Evolutionary conservation across 2,329 filamentous ascomycete genomes (phyloP), one percentile per base, ranked within the genome.

Genomic region (Diaporthe australafricana): DNA sequence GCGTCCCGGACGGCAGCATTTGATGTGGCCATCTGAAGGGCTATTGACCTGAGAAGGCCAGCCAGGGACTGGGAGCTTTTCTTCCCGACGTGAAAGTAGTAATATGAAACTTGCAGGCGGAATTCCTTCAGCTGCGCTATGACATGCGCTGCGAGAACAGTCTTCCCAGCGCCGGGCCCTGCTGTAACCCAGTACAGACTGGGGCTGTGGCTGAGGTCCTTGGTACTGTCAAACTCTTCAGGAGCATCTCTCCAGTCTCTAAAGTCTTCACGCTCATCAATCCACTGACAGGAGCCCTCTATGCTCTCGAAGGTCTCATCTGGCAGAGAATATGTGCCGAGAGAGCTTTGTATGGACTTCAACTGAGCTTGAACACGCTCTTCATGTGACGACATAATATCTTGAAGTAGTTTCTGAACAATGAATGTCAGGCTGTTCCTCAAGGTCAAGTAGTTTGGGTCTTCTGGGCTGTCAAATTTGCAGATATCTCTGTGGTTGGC

Each of bases 281-380:
- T 72, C 80, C 80, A 82, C 40, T 77, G 73, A 45, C 78, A 80
- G 0, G 80, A 79, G 8, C 79, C 78, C 16, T 79, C 75, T n/a
- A n/a, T n/a, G 77, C 68, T 20, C 68, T 63, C 17, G 74, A 67
- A 30, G 35, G 80, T 74, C 60, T 80, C 77, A 7, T 78, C 77
- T 38, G 76, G 76, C 71, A 20, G 70, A 67, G 27, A 78, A n/a
- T n/a, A n/a, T n/a, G n/a, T 57, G 1, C 71, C 74, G 6, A 78
- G 70, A 53, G 69, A 76, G 30, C 57, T 70, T 65, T 73, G 70
- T 6, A 79, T 52, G 3, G 53, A 20, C 27, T 69, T 72, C 16
- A 75, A 40, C 20, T 76, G 72, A 16, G 68, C 56, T 52, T 74
- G 17, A 69, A 53, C 40, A 70, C 70, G 32, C 68, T 32, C 4